Conservation (phyloP, 2,329 filamentous ascomycete species). For the Orbilia javanica region DNA sequence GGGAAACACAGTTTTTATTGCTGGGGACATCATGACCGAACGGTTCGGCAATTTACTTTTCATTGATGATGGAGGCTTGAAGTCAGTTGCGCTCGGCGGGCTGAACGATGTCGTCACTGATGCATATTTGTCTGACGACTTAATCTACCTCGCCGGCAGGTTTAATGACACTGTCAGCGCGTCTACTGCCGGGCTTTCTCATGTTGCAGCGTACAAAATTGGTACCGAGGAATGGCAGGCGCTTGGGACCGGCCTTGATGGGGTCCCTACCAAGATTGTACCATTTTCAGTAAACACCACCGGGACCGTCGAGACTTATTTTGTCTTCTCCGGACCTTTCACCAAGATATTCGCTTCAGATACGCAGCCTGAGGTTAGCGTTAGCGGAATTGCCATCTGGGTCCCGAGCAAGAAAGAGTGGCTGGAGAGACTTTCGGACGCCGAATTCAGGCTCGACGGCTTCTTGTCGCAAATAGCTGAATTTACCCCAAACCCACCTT, state of each 20-base stretch:
- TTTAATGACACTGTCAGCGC: constrained; percentile 80
- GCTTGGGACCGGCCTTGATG: constrained; percentile 87
- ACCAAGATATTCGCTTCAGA: constrained; percentile 77
- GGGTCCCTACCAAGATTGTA: constrained; percentile 79
- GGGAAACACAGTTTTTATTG: constrained; percentile 67
- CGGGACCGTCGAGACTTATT: constrained; percentile 76
- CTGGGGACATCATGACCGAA: constrained; percentile 67
- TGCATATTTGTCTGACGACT: constrained; percentile 75
- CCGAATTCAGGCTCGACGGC: constrained; percentile 77
- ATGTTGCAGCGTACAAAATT: constrained; percentile 81
- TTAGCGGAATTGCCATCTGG: constrained; percentile 88
- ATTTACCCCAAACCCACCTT: constrained; percentile 73
- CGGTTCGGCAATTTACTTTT: constrained; percentile 81
- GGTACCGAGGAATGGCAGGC: constrained; percentile 78
- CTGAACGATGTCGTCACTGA: constrained; percentile 82
- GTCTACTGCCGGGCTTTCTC: constrained; percentile 75
- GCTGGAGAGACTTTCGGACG: constrained; percentile 81
- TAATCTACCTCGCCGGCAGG: constrained; percentile 83
- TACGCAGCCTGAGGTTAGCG: constrained; percentile 72
- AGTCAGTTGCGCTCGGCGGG: constrained; percentile 76
- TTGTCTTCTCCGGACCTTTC: constrained; percentile 86
- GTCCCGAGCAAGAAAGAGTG: constrained; percentile 86
- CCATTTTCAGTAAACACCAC: constrained; percentile 84
- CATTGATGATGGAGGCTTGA: constrained; percentile 73
- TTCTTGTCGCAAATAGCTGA: constrained; percentile 78